Base-by-base conservation (phyloP, 441 rosid species). In the Pelargonium citronellum region DNA sequence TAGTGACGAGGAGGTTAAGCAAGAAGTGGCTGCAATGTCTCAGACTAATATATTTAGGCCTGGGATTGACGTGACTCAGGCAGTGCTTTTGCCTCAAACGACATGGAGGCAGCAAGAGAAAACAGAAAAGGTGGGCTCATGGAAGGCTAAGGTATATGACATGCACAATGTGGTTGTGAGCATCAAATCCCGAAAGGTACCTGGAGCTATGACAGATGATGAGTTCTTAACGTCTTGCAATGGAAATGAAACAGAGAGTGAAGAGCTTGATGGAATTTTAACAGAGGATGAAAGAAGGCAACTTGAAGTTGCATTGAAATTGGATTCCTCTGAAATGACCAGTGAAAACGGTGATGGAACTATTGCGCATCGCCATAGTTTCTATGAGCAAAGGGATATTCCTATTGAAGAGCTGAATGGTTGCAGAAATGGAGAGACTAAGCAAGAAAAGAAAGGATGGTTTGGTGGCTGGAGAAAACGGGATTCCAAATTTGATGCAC, bases 101-200 rank as follows among this genome's bases (percentile, higher is more conserved):
- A 94, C 93, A 15, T 94, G 99, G 99, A 86, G 99, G 79, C 84
- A 96, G 43, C 97, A 90, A 74, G 97, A 94, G 86, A 94, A 86
- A 84, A 84, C 84, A 47, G 99, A 94, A 80, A 81, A 82, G 83
- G 95, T 94, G 70, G 96, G 97, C 13, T 55, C 80, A 55, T 94
- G 99, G 99, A 91, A 83, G 80, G 91, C 91, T 16, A 94, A 91
- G 79, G 92, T 94, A 51, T 94, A 94, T 77, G 99, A 94, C 67
- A 91, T 94, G 99, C 91, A 90, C 76, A 91, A 91, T 83, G 99
- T 94, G 51, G 89, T 90, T 68, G 97, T 94, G 72, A 91, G 97
- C 80, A 86, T 94, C 34, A 91, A 91, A 82, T 91, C 99, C 41
- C 86, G 99, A 73, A 83, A 82, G 66, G 95, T 94, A 68, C 98